Evolutionary conservation across 1,139 yeast genomes (phyloP).

Genomic region (Wickerhamomyces sp.): DNA sequence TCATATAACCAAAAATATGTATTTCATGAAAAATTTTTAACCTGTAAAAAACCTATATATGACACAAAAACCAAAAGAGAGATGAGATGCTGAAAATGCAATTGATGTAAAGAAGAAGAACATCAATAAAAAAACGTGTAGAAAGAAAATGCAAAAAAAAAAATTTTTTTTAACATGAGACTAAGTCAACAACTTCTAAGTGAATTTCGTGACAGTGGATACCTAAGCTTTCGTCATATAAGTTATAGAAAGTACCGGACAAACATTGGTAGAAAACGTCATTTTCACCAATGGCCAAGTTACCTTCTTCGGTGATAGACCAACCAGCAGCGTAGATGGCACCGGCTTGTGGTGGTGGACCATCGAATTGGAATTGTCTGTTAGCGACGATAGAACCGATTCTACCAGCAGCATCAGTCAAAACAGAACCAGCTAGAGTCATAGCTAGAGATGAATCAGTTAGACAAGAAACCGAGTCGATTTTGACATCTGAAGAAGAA

Average conservation of each 20-base stretch:
- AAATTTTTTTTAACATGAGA: conserved; percentile 41
- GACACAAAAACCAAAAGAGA: too few relatives aligned
- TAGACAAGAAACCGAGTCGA: conserved; percentile 38
- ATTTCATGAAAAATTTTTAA: too few relatives aligned
- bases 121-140: not conserved
- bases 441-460: conserved; percentile 47
- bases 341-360: conserved; percentile 89
- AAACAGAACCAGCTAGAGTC: conserved; percentile 46
- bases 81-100: too few relatives aligned
- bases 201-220: conserved; percentile 60
- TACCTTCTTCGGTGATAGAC: conserved; percentile 60
- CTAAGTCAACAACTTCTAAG: conserved; percentile 57
- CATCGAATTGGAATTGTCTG: conserved; percentile 83
- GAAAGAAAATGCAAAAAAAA: too few relatives aligned
- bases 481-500: conserved; percentile 39
- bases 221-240: conserved; percentile 65
- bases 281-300: conserved; percentile 62
- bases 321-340: conserved; percentile 81
- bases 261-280: conserved; percentile 70
- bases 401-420: conserved; percentile 61
- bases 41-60: too few relatives aligned
- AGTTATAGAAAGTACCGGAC: conserved; percentile 76
- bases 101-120: not conserved
- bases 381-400: conserved; percentile 77
- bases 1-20: too few relatives aligned